Conservation (phyloP, 2,329 filamentous ascomycete species). For the Sclerotinia trifoliorum region DNA sequence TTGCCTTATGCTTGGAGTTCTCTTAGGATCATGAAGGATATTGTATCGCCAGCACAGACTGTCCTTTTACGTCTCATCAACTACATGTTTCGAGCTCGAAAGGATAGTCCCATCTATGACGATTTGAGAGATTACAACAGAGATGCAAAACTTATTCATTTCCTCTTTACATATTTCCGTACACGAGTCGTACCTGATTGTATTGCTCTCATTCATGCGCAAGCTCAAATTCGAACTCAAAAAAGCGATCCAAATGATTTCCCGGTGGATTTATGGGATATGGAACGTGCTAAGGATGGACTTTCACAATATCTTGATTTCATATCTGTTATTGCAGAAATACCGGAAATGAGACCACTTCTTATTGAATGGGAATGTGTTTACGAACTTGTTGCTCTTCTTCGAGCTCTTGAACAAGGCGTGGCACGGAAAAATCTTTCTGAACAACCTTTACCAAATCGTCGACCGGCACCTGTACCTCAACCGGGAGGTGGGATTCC, state of each 20-base stretch:
- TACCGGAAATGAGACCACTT: constrained; percentile 76
- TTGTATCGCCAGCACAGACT: constrained; percentile 91
- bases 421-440: constrained; percentile 79
- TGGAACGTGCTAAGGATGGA: constrained; percentile 94
- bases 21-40: constrained; percentile 89
- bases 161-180: constrained; percentile 89
- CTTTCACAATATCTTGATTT: constrained; percentile 94
- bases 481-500: constrained; percentile 28
- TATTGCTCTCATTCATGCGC: constrained; percentile 88
- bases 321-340: constrained; percentile 83
- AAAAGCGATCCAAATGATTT: constrained; percentile 80
- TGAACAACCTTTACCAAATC: constrained; percentile 41
- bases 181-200: constrained; percentile 92
- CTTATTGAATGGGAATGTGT: constrained; percentile 90
- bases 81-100: constrained; percentile 73
- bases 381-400: constrained; percentile 81
- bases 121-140: constrained; percentile 54
- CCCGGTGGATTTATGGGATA: constrained; percentile 93
- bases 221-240: constrained; percentile 81
- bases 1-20: constrained; percentile 92
- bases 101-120: constrained; percentile 44
- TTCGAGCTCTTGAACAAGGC: constrained; percentile 82
- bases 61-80: constrained; percentile 89
- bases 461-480: constrained; percentile 39
- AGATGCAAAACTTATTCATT: constrained; percentile 70